Evolutionary conservation across 352 stramenopile genomes (phyloP).

Genomic region (Thalassiosira livingstoniorum): DNA sequence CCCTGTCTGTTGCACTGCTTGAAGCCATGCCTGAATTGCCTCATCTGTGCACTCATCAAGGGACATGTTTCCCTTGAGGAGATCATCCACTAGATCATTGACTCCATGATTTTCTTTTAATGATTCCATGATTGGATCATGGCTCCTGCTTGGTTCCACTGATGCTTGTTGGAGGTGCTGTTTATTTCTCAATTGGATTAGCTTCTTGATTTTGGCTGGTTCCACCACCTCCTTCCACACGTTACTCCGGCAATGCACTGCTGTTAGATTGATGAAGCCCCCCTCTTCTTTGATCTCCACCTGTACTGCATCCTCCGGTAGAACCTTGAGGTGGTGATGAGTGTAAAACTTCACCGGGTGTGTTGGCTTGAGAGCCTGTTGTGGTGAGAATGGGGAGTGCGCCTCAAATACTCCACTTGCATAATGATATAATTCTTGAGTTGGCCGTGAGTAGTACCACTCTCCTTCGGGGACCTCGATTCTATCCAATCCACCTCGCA

Average conservation of each 20-base stretch:
- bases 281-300: background rate
- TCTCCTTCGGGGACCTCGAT: constrained; percentile 5
- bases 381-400: constrained; percentile 7
- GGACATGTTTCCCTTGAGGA: background rate
- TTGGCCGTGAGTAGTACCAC: constrained; percentile 11
- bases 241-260: background rate
- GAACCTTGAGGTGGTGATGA: constrained; percentile 21
- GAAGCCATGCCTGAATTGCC: constrained; percentile 24
- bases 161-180: background rate
- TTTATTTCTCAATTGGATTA: background rate
- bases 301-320: background rate
- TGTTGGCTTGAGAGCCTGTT: constrained; percentile 1
- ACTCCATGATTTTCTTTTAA: background rate
- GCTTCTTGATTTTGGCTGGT: background rate
- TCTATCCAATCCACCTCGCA: background rate
- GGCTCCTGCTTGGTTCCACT: background rate
- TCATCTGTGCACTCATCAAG: constrained; percentile 5
- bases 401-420: constrained; percentile 11
- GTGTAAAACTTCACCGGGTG: background rate
- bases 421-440: constrained; percentile 4
- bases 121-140: constrained; percentile 18
- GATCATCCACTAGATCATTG: constrained; percentile 11
- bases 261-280: background rate
- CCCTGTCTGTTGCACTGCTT: constrained; percentile 12
- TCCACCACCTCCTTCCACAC: background rate